Conservation (phyloP, 2,329 filamentous ascomycete genomes). For the Xylaria sp. region DNA sequence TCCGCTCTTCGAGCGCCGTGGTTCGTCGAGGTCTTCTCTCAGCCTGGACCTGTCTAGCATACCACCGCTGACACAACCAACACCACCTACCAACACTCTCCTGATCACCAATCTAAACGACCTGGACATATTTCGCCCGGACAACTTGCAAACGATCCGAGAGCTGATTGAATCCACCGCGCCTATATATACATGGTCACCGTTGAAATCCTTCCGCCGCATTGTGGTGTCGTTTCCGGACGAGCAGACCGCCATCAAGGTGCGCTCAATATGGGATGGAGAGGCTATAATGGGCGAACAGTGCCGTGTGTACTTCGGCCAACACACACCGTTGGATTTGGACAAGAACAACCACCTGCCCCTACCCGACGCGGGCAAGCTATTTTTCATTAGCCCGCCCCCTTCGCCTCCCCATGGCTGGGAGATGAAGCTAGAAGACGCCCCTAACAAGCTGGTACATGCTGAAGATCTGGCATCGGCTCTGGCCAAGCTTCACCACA, state of each 20-base stretch:
- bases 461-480: conserved; percentile 76
- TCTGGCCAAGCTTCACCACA: conserved; percentile 69
- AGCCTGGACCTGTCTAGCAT: conserved; percentile 79
- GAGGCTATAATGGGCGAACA: conserved; percentile 77
- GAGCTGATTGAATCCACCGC: conserved; percentile 76
- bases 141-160: conserved; percentile 79
- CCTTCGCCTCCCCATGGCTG: conserved; percentile 75
- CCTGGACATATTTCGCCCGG: conserved; percentile 76
- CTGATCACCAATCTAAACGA: conserved; percentile 84
- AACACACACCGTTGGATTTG: conserved; percentile 66
- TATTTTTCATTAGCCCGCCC: conserved; percentile 78
- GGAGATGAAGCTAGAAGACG: conserved; percentile 75
- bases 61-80: conserved; percentile 76
- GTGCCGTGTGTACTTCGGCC: conserved; percentile 76
- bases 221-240: conserved; percentile 84
- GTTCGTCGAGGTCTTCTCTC: conserved; percentile 64
- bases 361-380: conserved; percentile 75
- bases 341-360: conserved; percentile 67
- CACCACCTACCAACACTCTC: conserved; percentile 83
- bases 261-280: conserved; percentile 79
- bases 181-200: conserved; percentile 80
- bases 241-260: conserved; percentile 74
- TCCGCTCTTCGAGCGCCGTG: conserved; percentile 50
- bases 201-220: conserved; percentile 83
- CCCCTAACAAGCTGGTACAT: conserved; percentile 76